A percentile compares a stretch with the other conserved stretches of the same genome.
phyloP scores from a whole-genome alignment of 2,329 filamentous ascomycete genomes.

The Monosporascus sp. region DNA sequence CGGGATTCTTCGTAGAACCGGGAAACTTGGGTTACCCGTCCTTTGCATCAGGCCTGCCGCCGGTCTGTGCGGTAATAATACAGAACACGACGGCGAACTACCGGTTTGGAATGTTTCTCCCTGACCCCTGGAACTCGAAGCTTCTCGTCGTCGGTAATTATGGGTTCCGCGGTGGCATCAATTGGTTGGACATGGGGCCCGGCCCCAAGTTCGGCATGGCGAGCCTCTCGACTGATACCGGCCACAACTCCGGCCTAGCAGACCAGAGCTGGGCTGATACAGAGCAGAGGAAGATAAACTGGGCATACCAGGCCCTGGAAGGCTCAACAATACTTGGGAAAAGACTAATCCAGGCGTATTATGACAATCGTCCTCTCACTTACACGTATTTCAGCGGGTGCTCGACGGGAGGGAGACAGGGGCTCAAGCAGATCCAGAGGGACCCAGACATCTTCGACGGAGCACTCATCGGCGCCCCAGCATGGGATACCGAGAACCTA shows the following conservation, averaged over 20 bases:
- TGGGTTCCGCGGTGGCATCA: slow-evolving; percentile 23
- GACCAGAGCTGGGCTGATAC: slow-evolving; percentile 29
- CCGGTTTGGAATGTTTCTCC: slow-evolving; percentile 25
- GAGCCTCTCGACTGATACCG: slow-evolving; percentile 29
- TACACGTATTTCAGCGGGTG: slow-evolving; percentile 47
- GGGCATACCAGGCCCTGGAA: slow-evolving; percentile 30
- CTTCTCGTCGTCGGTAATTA: slow-evolving; percentile 21
- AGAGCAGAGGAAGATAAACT: slow-evolving; percentile 24
- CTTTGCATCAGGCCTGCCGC: slow-evolving; percentile 17
- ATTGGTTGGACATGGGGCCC: slow-evolving; percentile 24
- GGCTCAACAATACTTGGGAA: slow-evolving; percentile 40
- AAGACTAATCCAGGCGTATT: slow-evolving; percentile 37
- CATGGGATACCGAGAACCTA: slow-evolving; percentile 43
- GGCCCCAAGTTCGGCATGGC: slow-evolving; percentile 23
- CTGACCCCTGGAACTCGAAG: slow-evolving; percentile 21
- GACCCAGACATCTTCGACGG: slow-evolving; percentile 48
- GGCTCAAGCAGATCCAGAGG: slow-evolving; percentile 40
- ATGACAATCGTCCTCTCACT: slow-evolving; percentile 30
- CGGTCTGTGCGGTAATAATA: slow-evolving; percentile 21
- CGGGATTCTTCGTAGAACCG: slow-evolving; percentile 15
- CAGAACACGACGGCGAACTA: slow-evolving; percentile 20
- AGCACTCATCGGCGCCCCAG: slow-evolving; percentile 38
- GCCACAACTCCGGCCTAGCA: slow-evolving; percentile 22
- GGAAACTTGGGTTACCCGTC: slow-evolving; percentile 22
- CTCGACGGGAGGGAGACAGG: slow-evolving; percentile 49